A percentile compares a stretch with the other conserved stretches of the same genome.
phyloP scores from a whole-genome alignment of 441 rosid genomes.

The Eutrema salsugineum region DNA sequence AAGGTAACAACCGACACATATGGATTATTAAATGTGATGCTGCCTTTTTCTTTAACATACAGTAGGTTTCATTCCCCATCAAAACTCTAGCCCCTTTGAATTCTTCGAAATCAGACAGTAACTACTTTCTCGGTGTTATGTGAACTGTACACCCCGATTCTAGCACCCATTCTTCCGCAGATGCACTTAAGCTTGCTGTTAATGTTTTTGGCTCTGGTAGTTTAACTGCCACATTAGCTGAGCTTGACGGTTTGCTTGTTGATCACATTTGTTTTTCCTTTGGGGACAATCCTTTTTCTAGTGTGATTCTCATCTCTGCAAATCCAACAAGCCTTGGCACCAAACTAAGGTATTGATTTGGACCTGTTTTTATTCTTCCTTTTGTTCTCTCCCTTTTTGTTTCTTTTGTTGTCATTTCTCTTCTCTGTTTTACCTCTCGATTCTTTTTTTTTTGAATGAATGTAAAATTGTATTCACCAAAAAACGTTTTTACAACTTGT shows the following conservation, averaged over 20 bases:
- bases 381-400: not conserved
- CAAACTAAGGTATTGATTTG: not conserved
- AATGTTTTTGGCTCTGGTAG: not conserved
- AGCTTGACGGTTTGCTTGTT: not conserved
- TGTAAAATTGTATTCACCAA: too few species aligned
- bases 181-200: not conserved
- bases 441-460: too few species aligned
- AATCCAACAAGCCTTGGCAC: not conserved
- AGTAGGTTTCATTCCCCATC: not conserved
- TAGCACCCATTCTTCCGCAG: not conserved
- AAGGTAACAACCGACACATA: not conserved
- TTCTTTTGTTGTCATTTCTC: not conserved
- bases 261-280: too few species aligned
- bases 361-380: not conserved
- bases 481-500: too few species aligned
- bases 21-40: not conserved
- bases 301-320: not conserved
- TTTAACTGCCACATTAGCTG: not conserved
- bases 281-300: not conserved
- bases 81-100: not conserved
- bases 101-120: not conserved
- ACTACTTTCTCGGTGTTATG: not conserved
- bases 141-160: not conserved
- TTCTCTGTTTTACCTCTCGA: not conserved
- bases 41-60: not conserved